These are phyloP conservation scores for Schizosaccharomyces pombe DNA, from an alignment of 805 yeast genomes.

Conservation along the genomic window ASM294v3 CU329670.1:379001-379500, in stretches of 20 bases:
- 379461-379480: slow-evolving; percentile 20
- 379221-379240: neutral
- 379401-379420: slow-evolving; percentile 34
- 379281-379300: neutral
- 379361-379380: slow-evolving; percentile 19
- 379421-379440: slow-evolving; percentile 45
- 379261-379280: neutral
- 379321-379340: slow-evolving; percentile 15
- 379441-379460: slow-evolving; percentile 64
- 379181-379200: slow-evolving; percentile 1
- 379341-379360: slow-evolving; percentile 16
- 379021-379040: too few relatives aligned
- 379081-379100: too few relatives aligned
- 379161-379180: neutral
- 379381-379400: slow-evolving; percentile 28
- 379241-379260: neutral
- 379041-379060: too few relatives aligned
- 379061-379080: too few relatives aligned
- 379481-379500: slow-evolving; percentile 57
- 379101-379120: too few relatives aligned
- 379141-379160: too few relatives aligned
- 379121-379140: too few relatives aligned
- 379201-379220: slow-evolving; percentile 7
- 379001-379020: too few relatives aligned
- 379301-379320: neutral